Percentiles rank a stretch among this genome's conserved stretches.
These are phyloP conservation scores for Amaranthus hypochondriacus DNA, from an alignment of 148 eudicot species.

Conservation along the genomic window DNA sequence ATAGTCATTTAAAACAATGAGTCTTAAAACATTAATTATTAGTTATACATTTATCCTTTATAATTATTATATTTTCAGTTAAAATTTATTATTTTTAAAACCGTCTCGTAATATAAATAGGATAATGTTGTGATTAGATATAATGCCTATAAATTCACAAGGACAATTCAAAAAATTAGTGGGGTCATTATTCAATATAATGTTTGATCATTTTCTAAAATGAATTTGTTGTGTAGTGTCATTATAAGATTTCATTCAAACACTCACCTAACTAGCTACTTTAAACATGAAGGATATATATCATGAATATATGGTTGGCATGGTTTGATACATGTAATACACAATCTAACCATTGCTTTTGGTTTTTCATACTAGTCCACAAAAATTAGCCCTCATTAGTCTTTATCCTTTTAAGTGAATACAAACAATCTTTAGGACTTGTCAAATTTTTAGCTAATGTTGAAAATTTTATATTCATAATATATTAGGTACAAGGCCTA, in stretches of 20 bases:
- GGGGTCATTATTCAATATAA: background rate
- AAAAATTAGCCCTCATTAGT: slow-evolving; percentile 13
- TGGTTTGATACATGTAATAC: background rate
- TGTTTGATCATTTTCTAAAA: background rate
- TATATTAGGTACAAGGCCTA: background rate
- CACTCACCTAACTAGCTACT: slow-evolving; percentile 11
- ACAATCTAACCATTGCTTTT: slow-evolving; percentile 10
- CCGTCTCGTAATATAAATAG: too few relatives aligned
- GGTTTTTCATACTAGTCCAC: slow-evolving; percentile 8
- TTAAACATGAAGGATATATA: background rate
- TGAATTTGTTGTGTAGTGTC: background rate
- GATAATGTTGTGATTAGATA: too few relatives aligned
- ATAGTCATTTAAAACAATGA: too few relatives aligned
- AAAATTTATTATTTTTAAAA: too few relatives aligned
- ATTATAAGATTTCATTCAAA: background rate
- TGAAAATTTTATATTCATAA: background rate
- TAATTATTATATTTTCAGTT: too few relatives aligned
- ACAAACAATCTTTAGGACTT: background rate
- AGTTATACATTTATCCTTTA: too few relatives aligned
- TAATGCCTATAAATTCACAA: background rate
- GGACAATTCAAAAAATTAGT: background rate
- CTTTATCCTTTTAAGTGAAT: slow-evolving; percentile 9
- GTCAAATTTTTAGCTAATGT: slow-evolving; percentile 14
- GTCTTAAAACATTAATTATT: too few relatives aligned
- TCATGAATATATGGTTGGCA: slow-evolving; percentile 3